Evolutionary conservation across 768 basidiomycete genomes (phyloP).

Genomic region (Trametopsis cervina): DNA sequence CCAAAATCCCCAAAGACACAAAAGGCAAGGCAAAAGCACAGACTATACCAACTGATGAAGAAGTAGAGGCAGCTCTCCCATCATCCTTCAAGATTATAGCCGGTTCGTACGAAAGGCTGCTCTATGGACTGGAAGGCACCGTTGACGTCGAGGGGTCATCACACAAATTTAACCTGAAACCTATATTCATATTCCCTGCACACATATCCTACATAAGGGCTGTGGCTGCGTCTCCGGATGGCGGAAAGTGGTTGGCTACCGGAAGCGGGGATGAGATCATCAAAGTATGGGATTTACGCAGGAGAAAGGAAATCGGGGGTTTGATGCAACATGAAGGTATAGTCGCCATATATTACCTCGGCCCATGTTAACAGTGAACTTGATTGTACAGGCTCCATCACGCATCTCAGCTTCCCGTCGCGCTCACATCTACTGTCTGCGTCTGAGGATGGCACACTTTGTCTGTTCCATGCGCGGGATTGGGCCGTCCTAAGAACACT

Average conservation of each 20-base stretch:
- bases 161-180: constrained; percentile 45
- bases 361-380: not conserved
- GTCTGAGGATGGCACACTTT: constrained; percentile 88
- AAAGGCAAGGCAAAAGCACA: constrained; percentile 24
- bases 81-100: constrained; percentile 78
- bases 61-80: constrained; percentile 28
- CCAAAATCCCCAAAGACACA: not conserved
- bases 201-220: constrained; percentile 92
- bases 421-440: constrained; percentile 87
- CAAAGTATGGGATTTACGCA: constrained; percentile 92
- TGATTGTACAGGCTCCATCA: constrained; percentile 96
- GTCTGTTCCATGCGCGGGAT: constrained; percentile 87
- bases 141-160: constrained; percentile 28
- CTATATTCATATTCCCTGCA: constrained; percentile 94
- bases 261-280: constrained; percentile 95
- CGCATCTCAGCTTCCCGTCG: constrained; percentile 78
- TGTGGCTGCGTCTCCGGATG: constrained; percentile 79
- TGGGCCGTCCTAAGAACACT: constrained; percentile 86
- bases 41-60: constrained; percentile 5
- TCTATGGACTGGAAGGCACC: constrained; percentile 82
- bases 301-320: constrained; percentile 90
- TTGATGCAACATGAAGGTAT: constrained; percentile 92
- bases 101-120: constrained; percentile 93
- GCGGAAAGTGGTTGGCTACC: constrained; percentile 94
- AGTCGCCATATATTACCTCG: constrained; percentile 12